Conservation (phyloP, 192 early-diverging fungal genomes). For the Umbelopsis ramanniana region DNA sequence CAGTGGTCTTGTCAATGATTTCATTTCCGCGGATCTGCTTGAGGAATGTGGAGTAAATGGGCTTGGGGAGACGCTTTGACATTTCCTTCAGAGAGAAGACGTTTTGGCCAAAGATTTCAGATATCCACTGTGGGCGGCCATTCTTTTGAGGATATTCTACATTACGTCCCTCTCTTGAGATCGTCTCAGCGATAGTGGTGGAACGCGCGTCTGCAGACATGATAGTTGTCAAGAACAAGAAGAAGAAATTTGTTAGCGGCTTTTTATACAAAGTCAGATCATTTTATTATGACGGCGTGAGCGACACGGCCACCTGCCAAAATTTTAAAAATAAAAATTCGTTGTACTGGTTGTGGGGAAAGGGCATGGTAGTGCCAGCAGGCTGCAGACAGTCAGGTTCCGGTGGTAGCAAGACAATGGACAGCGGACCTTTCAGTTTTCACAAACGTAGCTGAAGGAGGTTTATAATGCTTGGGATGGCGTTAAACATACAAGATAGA, state of each 20-base stretch:
- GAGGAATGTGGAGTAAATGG: conserved; percentile 89
- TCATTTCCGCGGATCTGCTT: conserved; percentile 93
- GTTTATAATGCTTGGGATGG: too few species aligned
- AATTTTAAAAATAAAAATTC: too few species aligned
- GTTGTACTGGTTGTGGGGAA: too few species aligned
- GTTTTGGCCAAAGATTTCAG: conserved; percentile 92
- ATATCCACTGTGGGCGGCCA: conserved; percentile 76
- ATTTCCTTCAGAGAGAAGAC: conserved; percentile 95
- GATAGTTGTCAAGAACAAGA: conserved; percentile 11
- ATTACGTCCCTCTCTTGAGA: conserved; percentile 68
- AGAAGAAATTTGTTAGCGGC: conserved; percentile 9
- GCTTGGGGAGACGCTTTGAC: conserved; percentile 91
- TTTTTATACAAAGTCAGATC: too few species aligned
- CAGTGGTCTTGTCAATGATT: conserved; percentile 89
- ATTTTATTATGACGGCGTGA: too few species aligned
- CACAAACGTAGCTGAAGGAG: too few species aligned
- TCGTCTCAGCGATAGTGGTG: conserved; percentile 50
- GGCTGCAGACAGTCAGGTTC: too few species aligned
- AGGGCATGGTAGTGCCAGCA: too few species aligned
- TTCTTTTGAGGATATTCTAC: conserved; percentile 80
- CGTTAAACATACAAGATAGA: too few species aligned
- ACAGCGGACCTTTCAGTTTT: too few species aligned
- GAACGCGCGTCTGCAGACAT: conserved; percentile 53
- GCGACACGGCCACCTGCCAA: too few species aligned
- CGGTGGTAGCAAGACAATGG: too few species aligned